Base-by-base conservation (phyloP, 2,329 filamentous ascomycete genomes). In the Aspergillus melleus region DNA sequence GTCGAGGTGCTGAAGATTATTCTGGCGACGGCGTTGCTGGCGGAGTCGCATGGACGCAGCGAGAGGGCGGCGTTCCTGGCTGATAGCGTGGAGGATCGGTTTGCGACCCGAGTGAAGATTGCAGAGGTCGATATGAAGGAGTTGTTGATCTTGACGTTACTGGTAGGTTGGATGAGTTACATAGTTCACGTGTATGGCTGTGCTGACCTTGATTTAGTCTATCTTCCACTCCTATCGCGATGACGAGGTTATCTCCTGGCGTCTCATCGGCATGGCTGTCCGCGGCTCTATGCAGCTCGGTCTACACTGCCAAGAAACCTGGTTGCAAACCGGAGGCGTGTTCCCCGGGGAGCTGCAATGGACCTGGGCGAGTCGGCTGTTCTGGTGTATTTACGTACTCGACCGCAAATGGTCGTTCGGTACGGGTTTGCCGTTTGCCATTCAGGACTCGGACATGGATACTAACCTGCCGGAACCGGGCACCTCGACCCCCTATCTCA, bases 1-100 rank as follows among this genome's bases (percentile, higher is more conserved):
- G 84, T 90, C 0, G 84, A 91, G 56, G 81, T 90, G 49, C 79
- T 96, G 53, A 97, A 96, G 74, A 85, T 96, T 65, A 82, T 96
- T 2, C 80, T 96, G 69, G 92, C 91, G 62, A 89, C 85, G 62
- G 90, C 89, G 0, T 76, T 95, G 60, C 83, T 89, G 1, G 84
- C 91, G 4, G 91, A 96, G 72, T 89, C 88, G 6, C 86, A 89
- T 65, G 92, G 92, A 0, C 86, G 89, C 61, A 94, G 90, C 72
- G 84, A 89, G 46, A 83, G 67, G 16, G 73, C 72, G 2, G 72
- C 71, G 1, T 59, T 70, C 36, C 55, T 74, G 52, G 73, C 73
- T 8, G 68, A 74, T 59, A 74, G 70, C 55, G 73, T 75, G 2
- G 73, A 75, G 55, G 69, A 75, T 57, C 70, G 66, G 12, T 76